Percentiles rank a stretch among this genome's conserved stretches.
Conservation (phyloP, 106 monocot genomes). For the Allium sativum region DNA sequence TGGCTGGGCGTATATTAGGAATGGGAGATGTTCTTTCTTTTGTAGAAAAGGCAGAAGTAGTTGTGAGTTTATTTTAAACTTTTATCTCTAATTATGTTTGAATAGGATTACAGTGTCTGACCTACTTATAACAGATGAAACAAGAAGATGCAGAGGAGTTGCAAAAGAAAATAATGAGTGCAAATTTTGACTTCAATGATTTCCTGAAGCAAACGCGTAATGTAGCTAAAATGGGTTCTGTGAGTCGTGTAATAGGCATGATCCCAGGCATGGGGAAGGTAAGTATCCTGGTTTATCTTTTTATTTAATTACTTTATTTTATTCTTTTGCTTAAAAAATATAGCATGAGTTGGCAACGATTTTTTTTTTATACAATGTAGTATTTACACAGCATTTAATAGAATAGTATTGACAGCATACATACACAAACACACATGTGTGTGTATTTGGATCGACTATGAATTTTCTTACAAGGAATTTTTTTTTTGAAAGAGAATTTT, state of each 20-base stretch:
- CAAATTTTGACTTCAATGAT: slow-evolving; percentile 95
- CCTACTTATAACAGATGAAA: slow-evolving; percentile 45
- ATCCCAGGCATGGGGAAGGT: slow-evolving; percentile 98
- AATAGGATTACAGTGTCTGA: not conserved
- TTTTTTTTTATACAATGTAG: too few relatives aligned
- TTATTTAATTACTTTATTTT: too few relatives aligned
- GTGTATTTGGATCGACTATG: too few relatives aligned
- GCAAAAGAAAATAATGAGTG: slow-evolving; percentile 96
- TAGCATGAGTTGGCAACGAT: too few relatives aligned
- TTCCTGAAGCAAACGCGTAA: slow-evolving; percentile 92
- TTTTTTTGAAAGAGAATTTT: too few relatives aligned
- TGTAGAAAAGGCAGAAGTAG: slow-evolving; percentile 98
- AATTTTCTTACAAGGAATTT: too few relatives aligned
- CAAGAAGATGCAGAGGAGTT: slow-evolving; percentile 96
- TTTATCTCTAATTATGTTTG: slow-evolving; percentile 1
- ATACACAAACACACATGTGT: too few relatives aligned
- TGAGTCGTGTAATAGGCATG: slow-evolving; percentile 93
- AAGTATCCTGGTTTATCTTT: not conserved
- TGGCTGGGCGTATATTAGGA: slow-evolving; percentile 89
- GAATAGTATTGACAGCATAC: too few relatives aligned
- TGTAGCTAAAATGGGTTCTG: slow-evolving; percentile 93
- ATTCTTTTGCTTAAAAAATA: too few relatives aligned
- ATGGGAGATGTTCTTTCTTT: slow-evolving; percentile 99
- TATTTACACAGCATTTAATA: too few relatives aligned
- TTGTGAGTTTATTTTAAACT: slow-evolving; percentile 46